A percentile compares a stretch with the other conserved stretches of the same genome.
Conservation (phyloP, 2,329 filamentous ascomycete species). For the Ceratocystis colombiana region DNA sequence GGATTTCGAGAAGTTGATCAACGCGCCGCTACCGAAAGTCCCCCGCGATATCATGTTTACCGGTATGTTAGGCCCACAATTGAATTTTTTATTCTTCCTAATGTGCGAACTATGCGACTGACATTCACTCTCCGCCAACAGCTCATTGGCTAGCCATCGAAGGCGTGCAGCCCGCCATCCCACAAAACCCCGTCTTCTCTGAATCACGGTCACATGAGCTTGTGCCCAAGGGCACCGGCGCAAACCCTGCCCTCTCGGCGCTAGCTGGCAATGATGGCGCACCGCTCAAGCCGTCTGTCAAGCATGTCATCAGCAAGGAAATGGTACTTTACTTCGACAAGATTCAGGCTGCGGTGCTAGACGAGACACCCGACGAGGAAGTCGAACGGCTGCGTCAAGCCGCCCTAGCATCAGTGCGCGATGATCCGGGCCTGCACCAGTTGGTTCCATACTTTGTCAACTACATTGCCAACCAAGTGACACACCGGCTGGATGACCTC, state of each 20-base stretch:
- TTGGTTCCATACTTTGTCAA: constrained; percentile 93
- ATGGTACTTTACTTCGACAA: constrained; percentile 95
- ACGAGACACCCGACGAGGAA: constrained; percentile 75
- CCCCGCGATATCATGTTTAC: constrained; percentile 88
- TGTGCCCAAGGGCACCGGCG: constrained; percentile 78
- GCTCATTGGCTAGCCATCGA: constrained; percentile 97
- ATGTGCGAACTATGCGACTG: neutral
- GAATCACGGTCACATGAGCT: constrained; percentile 78
- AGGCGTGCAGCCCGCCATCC: constrained; percentile 91
- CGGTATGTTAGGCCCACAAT: constrained; percentile 41
- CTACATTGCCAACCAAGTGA: constrained; percentile 92
- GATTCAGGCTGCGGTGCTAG: constrained; percentile 76
- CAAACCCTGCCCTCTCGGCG: constrained; percentile 67
- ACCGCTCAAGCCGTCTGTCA: constrained; percentile 78
- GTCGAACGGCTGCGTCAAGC: constrained; percentile 64
- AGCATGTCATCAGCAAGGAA: constrained; percentile 93
- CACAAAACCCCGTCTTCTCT: constrained; percentile 83
- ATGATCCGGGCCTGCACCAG: constrained; percentile 89
- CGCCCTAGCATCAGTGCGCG: constrained; percentile 71
- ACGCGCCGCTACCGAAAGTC: constrained; percentile 87
- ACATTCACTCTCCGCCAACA: constrained; percentile 32
- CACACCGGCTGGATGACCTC: constrained; percentile 80
- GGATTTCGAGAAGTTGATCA: constrained; percentile 98
- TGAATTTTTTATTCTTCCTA: no score
- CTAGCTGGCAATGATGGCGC: constrained; percentile 42